A percentile compares a stretch with the other conserved stretches of the same genome.
Conservation (phyloP, 1,284 basidiomycete species). For the Tylopilus sp. region DNA sequence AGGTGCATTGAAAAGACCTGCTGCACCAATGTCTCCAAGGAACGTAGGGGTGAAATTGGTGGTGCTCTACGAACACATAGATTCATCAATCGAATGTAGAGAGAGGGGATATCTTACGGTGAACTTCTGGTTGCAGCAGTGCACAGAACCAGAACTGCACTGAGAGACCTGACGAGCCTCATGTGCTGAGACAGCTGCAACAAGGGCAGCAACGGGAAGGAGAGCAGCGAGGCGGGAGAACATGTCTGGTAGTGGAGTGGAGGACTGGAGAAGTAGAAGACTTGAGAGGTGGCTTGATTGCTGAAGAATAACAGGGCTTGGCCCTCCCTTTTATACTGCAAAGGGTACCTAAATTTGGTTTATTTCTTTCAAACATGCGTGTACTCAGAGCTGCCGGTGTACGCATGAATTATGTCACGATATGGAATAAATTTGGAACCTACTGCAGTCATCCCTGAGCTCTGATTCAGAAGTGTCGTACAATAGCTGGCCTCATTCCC, state of each 20-base stretch:
- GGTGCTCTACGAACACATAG: background rate
- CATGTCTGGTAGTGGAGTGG: slow-evolving; percentile 3
- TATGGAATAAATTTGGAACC: no score
- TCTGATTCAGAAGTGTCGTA: no score
- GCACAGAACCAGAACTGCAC: background rate
- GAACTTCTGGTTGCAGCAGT: background rate
- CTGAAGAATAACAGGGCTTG: background rate
- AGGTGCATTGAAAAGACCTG: background rate
- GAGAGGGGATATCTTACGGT: background rate
- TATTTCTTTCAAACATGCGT: background rate
- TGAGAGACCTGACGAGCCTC: background rate
- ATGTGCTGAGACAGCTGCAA: background rate
- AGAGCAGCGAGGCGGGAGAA: background rate
- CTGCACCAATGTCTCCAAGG: background rate
- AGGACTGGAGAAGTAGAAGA: no score
- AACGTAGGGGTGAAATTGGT: background rate
- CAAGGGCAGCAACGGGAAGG: slow-evolving; percentile 14
- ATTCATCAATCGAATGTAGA: background rate
- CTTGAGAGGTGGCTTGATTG: no score
- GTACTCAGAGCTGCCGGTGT: no score
- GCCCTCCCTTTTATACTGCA: slow-evolving; percentile 11
- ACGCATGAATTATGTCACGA: background rate
- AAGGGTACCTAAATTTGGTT: background rate
- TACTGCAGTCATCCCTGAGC: no score
- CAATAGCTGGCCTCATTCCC: no score